Evolutionary conservation across 2,329 filamentous ascomycete genomes (phyloP).

Genomic region (Cercospora sp.): DNA sequence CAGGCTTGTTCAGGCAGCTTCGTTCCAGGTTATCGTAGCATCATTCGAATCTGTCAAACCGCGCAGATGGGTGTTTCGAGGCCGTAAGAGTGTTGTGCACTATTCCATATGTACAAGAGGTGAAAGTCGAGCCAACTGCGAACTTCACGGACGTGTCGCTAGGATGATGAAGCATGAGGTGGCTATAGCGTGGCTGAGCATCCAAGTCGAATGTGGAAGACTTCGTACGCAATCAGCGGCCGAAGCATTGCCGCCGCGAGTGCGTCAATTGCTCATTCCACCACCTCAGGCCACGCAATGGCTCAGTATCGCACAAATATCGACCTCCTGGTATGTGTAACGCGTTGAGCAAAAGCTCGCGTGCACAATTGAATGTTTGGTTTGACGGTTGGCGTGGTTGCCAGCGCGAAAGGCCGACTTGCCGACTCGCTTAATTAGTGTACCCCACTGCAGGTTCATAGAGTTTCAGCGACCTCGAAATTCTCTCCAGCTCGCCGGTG

Average conservation of each 20-base stretch:
- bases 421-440: slow-evolving; percentile 8
- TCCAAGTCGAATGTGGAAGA: not conserved
- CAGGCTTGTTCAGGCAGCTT: slow-evolving; percentile 5
- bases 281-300: not conserved
- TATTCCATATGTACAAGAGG: slow-evolving; percentile 6
- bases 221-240: not conserved
- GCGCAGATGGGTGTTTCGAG: not conserved
- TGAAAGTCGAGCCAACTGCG: slow-evolving; percentile 1
- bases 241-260: slow-evolving; percentile 1
- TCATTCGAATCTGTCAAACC: not conserved
- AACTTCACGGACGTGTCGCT: slow-evolving; percentile 8
- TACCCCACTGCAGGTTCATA: slow-evolving; percentile 7
- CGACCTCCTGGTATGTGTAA: not conserved
- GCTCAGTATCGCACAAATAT: not conserved
- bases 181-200: slow-evolving; percentile 20
- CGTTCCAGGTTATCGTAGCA: slow-evolving; percentile 8
- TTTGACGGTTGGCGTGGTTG: slow-evolving; percentile 11
- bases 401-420: not conserved
- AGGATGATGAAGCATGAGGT: slow-evolving; percentile 18
- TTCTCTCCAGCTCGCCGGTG: slow-evolving; percentile 4
- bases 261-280: not conserved
- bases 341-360: not conserved
- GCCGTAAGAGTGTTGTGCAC: not conserved
- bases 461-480: slow-evolving; percentile 11
- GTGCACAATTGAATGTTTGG: slow-evolving; percentile 6